Conservation (phyloP, 1,284 basidiomycete genomes). For the Kwoniella shivajii region DNA sequence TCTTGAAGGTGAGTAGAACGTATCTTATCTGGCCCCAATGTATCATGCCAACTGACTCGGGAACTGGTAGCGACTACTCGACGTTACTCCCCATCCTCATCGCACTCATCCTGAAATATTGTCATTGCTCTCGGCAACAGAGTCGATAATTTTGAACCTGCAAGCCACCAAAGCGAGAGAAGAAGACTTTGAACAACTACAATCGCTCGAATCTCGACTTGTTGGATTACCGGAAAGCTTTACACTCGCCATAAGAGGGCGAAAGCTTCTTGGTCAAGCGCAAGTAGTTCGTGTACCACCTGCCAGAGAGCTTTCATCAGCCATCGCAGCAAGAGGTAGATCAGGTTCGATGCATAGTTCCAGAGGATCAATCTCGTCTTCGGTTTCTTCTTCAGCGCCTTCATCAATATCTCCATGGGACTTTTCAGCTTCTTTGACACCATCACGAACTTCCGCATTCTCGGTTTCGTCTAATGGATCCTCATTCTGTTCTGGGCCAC, state of each 20-base stretch:
- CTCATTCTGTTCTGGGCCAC: slow-evolving; percentile 12
- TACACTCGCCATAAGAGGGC: slow-evolving; percentile 67
- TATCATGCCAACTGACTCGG: neutral
- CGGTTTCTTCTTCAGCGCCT: slow-evolving; percentile 21
- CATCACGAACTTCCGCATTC: slow-evolving; percentile 34
- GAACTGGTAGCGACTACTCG: slow-evolving; percentile 62
- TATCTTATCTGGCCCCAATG: neutral
- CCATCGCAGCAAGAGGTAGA: slow-evolving; percentile 11
- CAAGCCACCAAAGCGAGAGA: slow-evolving; percentile 79
- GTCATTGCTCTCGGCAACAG: slow-evolving; percentile 67
- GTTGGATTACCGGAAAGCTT: slow-evolving; percentile 62
- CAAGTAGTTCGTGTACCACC: slow-evolving; percentile 55
- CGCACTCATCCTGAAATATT: slow-evolving; percentile 68
- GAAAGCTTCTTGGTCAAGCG: slow-evolving; percentile 72
- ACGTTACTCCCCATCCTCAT: slow-evolving; percentile 69
- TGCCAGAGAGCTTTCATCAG: slow-evolving; percentile 32
- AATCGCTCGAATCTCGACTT: slow-evolving; percentile 64
- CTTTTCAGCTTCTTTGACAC: slow-evolving; percentile 18
- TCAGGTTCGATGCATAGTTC: slow-evolving; percentile 31
- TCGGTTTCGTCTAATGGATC: slow-evolving; percentile 29
- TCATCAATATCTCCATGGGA: slow-evolving; percentile 36
- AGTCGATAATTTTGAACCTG: slow-evolving; percentile 70
- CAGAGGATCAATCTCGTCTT: slow-evolving; percentile 30
- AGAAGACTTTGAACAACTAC: slow-evolving; percentile 74
- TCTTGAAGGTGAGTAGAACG: slow-evolving; percentile 64